Conservation (phyloP, 2,329 filamentous ascomycete genomes). For the Lachnellula subtilissima region DNA sequence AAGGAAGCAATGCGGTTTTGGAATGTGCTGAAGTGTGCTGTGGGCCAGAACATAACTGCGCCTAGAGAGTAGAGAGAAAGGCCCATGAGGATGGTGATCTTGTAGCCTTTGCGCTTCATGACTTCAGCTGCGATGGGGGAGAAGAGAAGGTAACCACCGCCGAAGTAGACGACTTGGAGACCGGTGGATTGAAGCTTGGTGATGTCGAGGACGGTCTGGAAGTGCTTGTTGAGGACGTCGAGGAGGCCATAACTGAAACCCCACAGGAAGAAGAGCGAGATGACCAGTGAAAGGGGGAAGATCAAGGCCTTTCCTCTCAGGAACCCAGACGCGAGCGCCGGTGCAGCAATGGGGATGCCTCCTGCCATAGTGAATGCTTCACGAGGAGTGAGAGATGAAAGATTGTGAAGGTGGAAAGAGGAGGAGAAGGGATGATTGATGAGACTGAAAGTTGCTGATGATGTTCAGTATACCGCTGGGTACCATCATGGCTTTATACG, state of each 20-base stretch:
- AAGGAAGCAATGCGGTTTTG: slow-evolving; percentile 56
- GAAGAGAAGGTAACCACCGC: slow-evolving; percentile 62
- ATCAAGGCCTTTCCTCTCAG: slow-evolving; percentile 38
- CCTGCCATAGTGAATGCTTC: slow-evolving; percentile 34
- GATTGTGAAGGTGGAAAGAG: neutral
- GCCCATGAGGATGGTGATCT: slow-evolving; percentile 72
- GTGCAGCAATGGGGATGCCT: slow-evolving; percentile 35
- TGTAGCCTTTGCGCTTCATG: slow-evolving; percentile 69
- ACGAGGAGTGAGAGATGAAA: neutral
- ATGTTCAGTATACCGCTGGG: slow-evolving; percentile 6
- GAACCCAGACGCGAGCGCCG: slow-evolving; percentile 36
- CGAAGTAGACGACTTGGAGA: slow-evolving; percentile 68
- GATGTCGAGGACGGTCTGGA: slow-evolving; percentile 58
- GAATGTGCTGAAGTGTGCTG: slow-evolving; percentile 60
- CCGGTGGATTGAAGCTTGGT: slow-evolving; percentile 59
- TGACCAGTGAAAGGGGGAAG: slow-evolving; percentile 53
- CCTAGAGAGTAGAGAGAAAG: slow-evolving; percentile 68
- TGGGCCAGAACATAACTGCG: slow-evolving; percentile 79
- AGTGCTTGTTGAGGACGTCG: slow-evolving; percentile 71
- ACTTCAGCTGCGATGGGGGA: slow-evolving; percentile 66
- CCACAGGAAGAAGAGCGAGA: slow-evolving; percentile 80
- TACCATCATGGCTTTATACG: slow-evolving; percentile 12
- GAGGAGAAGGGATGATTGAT: neutral
- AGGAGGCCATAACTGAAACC: slow-evolving; percentile 84
- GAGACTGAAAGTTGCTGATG: slow-evolving; percentile 13